Evolutionary conservation across 192 early-diverging fungal species (phyloP), one percentile per base, ranked within the genome.

Genomic region (Coemansia erecta): DNA sequence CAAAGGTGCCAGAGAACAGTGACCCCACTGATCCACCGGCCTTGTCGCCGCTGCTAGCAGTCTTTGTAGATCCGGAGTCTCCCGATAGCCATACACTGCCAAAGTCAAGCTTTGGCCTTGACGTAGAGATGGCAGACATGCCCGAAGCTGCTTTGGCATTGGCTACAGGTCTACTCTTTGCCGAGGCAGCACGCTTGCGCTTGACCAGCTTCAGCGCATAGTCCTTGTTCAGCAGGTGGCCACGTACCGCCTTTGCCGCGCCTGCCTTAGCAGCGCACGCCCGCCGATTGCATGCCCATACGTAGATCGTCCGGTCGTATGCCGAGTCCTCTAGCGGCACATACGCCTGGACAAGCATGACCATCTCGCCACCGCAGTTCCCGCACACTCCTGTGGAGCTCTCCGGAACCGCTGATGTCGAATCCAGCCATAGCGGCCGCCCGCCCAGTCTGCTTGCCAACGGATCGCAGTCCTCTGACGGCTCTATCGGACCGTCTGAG

Each of bases 281-380:
- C 19, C 86, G 80, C 24, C 80, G 81, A 53, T 89, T 92, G 73
- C 93, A 94, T 17, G 80, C 88, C 85, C 88, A 89, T 2, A 93
- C 72, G 70, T 94, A 94, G 14, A 91, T 70, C 0, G 87, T 84
- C 21, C 93, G 78, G 55, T 92, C 88, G 63, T 83, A 90, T 22
- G 83, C 56, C 13, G 87, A 88, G 28, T 81, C 81, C 8, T 83
- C 81, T 33, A 92, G 72, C 15, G 92, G 90, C 14, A 83, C 90
- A 65, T 89, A 87, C 14, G 84, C 74, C 69, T 94, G 93, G 8
- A 85, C 67, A 6, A 94, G 60, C 19, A 92, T 64, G 39, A 83
- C 79, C 83, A 94, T 86, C 0, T 68, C 68, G 15, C 64, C 60
- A 8, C 62, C 64, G 64, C 92, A 94, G 26, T 69, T 64, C 3